Evolutionary conservation across 208 protist genomes (phyloP).

Genomic region (Tritrichomonas musculus): DNA sequence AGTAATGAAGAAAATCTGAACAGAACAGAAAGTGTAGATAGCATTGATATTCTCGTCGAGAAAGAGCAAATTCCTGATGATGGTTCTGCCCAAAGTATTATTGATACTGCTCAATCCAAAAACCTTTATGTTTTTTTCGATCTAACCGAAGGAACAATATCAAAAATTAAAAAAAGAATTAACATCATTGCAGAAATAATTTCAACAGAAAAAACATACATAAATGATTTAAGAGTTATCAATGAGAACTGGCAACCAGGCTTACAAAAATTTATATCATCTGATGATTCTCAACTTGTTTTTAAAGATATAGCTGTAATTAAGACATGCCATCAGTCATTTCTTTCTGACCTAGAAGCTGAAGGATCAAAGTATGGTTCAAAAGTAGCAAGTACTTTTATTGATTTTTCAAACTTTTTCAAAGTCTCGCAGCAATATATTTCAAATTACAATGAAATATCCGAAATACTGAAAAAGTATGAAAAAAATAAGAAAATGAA

Average conservation of each 20-base stretch:
- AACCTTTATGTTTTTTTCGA: no score
- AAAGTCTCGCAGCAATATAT: not conserved
- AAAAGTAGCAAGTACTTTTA: not conserved
- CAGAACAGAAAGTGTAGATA: no score
- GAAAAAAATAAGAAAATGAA: no score
- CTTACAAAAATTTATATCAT: not conserved
- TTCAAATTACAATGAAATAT: not conserved
- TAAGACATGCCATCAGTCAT: not conserved
- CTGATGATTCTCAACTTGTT: not conserved
- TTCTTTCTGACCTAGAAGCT: not conserved
- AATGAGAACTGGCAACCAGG: not conserved
- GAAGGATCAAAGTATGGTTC: not conserved
- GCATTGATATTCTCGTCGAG: no score
- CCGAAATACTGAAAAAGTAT: not conserved
- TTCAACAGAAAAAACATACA: constrained; percentile 21
- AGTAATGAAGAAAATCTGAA: no score
- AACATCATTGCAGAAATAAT: not conserved
- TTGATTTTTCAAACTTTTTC: not conserved
- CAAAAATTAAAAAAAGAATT: not conserved
- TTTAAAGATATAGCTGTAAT: not conserved
- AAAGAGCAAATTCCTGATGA: no score
- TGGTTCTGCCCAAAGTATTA: no score
- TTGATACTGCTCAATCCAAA: no score
- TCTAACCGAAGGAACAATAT: no score
- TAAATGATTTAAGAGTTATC: constrained; percentile 1